These are phyloP conservation scores for Microcera coccophila DNA, from an alignment of 2,329 filamentous ascomycete genomes.

Conservation along the genomic window DNA sequence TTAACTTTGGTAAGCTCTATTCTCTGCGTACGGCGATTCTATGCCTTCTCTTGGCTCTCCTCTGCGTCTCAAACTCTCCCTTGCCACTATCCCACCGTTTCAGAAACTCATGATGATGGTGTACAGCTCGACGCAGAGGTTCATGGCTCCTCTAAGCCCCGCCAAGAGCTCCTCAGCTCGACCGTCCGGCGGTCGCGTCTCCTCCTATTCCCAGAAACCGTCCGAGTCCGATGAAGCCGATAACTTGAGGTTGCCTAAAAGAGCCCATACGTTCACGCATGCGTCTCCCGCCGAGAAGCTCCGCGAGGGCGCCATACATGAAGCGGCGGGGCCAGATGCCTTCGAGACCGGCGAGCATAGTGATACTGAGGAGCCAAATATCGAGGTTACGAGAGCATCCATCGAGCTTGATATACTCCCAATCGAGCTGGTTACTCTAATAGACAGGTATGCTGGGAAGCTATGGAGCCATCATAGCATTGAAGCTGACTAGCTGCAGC, in stretches of 20 bases:
- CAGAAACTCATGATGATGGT: constrained; percentile 23
- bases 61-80: background rate
- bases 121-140: constrained; percentile 23
- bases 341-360: constrained; percentile 46
- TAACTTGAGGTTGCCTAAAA: constrained; percentile 35
- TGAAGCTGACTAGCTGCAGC: constrained; percentile 41
- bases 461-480: background rate
- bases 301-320: constrained; percentile 17
- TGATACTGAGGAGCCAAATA: constrained; percentile 40
- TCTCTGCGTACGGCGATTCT: constrained; percentile 2
- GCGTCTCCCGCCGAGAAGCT: constrained; percentile 29
- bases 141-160: constrained; percentile 34
- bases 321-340: constrained; percentile 38
- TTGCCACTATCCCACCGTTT: constrained; percentile 2
- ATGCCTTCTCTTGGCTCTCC: constrained; percentile 1
- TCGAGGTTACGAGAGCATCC: constrained; percentile 50
- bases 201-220: constrained; percentile 28
- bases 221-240: constrained; percentile 28
- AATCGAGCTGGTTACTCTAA: constrained; percentile 86
- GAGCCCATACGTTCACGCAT: constrained; percentile 47
- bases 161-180: constrained; percentile 28
- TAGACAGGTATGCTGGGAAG: constrained; percentile 64
- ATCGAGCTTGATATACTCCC: constrained; percentile 84
- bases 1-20: constrained; percentile 18
- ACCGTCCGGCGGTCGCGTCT: constrained; percentile 27